Percentiles rank a stretch among this genome's conserved stretches.
phyloP scores from a whole-genome alignment of 352 stramenopile species.

The Phytopythium litorale region DNA sequence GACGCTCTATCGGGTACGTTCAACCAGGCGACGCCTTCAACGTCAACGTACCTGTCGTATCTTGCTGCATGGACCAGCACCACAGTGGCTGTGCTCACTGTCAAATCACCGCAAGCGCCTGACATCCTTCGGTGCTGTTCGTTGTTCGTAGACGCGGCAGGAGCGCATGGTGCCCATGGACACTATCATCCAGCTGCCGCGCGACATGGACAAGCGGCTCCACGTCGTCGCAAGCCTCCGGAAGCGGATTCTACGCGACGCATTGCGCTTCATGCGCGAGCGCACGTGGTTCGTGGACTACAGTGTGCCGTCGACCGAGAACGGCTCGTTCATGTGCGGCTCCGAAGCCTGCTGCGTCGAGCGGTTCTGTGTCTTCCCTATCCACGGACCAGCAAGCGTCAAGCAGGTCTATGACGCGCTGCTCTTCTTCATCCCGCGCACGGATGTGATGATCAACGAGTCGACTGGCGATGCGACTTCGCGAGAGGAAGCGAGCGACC shows the following conservation, averaged over 20 bases:
- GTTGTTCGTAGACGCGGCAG: slow-evolving; percentile 12
- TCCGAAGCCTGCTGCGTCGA: slow-evolving; percentile 13
- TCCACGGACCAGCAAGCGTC: slow-evolving; percentile 14
- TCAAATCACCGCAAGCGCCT: neutral
- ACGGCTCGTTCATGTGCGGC: neutral
- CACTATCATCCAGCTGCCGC: slow-evolving; percentile 19
- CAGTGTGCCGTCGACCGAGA: slow-evolving; percentile 8
- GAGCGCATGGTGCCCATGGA: slow-evolving; percentile 25
- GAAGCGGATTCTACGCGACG: slow-evolving; percentile 16
- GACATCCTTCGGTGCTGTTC: neutral
- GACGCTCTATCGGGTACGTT: slow-evolving; percentile 16
- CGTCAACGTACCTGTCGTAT: neutral
- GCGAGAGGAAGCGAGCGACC: slow-evolving; percentile 13
- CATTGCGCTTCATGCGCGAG: slow-evolving; percentile 23
- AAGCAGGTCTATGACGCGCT: slow-evolving; percentile 22
- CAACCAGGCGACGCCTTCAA: neutral
- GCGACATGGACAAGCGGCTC: slow-evolving; percentile 11
- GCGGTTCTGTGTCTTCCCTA: slow-evolving; percentile 24
- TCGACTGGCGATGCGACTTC: slow-evolving; percentile 27
- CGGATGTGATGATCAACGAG: slow-evolving; percentile 41
- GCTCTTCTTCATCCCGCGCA: slow-evolving; percentile 26
- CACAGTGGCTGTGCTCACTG: neutral
- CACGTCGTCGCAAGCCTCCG: slow-evolving; percentile 10
- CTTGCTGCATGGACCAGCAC: neutral
- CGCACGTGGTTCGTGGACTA: slow-evolving; percentile 16